Evolutionary conservation across 805 yeast species (phyloP), one percentile per base, ranked within the genome.

Genomic region (Yamadazyma paraphyllophila): DNA sequence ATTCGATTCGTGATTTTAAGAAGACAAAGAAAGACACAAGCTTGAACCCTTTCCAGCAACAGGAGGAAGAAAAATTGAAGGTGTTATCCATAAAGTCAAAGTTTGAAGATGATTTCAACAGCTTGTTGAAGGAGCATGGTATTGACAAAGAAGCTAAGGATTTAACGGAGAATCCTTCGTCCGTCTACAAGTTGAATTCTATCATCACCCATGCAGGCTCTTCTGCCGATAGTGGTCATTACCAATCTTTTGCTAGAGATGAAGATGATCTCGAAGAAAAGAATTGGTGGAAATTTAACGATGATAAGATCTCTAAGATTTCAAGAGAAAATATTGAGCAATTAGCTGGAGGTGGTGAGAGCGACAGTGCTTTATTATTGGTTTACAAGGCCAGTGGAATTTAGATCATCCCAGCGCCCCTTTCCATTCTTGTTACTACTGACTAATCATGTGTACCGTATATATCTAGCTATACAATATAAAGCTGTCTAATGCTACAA

Each of bases 311-410:
- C 13, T 71, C 80, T 7, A 69, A 75, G 35, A 90, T 91, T n/a
- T 81, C 76, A 50, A 85, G 81, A 59, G 94, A 90, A 42, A 88
- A 81, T 60, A 82, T 94, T 49, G 96, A 90, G 63, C 66, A 78
- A 46, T 75, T 94, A 54, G 87, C 97, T 4, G 99, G 99, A 36
- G 99, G 99, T 46, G 97, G 98, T 47, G 99, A 95, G 70, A 82
- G 96, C 56, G 99, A 94, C 66, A 83, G 94, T 58, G 99, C 99
- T 2, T 78, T 94, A 64, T 83, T 94, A 45, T 75, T 92, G 54
- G 69, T 94, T 45, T 94, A 94, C 72, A 85, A 84, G 61, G 95
- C 89, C 6, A 79, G 85, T 52, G 96, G 92, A 14, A 69, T 85
- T 53, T 60, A 54, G 40, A 24, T 17, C 11, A 4, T 29, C 10